Conservation (phyloP, 768 basidiomycete species). For the Kwoniella shandongensis region DNA sequence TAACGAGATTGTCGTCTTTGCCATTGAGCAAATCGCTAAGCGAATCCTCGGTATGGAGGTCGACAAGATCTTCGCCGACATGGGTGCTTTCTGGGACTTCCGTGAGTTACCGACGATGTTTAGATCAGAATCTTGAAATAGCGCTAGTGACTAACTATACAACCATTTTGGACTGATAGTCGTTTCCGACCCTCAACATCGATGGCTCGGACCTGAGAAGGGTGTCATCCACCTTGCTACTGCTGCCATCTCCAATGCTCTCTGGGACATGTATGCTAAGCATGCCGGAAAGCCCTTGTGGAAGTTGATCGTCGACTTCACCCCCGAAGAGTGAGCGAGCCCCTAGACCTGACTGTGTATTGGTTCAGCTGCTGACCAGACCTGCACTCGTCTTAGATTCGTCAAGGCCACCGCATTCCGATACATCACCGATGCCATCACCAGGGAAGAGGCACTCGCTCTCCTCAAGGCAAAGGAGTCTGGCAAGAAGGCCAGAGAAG, state of each 20-base stretch:
- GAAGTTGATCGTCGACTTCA: constrained; percentile 91
- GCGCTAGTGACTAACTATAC: too few species aligned
- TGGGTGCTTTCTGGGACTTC: constrained; percentile 88
- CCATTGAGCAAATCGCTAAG: constrained; percentile 74
- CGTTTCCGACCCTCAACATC: constrained; percentile 80
- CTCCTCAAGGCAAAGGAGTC: constrained; percentile 76
- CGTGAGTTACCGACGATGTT: constrained; percentile 42
- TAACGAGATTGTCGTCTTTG: constrained; percentile 87
- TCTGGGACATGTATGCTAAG: constrained; percentile 74
- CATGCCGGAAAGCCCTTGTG: constrained; percentile 79
- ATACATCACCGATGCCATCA: constrained; percentile 92
- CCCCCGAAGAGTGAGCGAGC: constrained; percentile 57
- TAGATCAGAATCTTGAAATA: too few species aligned
- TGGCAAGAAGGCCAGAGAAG: constrained; percentile 75
- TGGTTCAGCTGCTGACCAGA: too few species aligned
- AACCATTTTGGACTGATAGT: constrained; percentile 51
- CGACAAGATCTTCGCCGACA: constrained; percentile 78
- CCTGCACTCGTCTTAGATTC: constrained; percentile 61
- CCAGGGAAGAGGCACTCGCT: constrained; percentile 80
- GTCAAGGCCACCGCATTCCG: constrained; percentile 75
- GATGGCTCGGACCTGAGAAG: constrained; percentile 96
- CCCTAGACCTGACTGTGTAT: too few species aligned
- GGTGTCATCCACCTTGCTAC: constrained; percentile 90
- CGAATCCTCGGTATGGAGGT: constrained; percentile 79
- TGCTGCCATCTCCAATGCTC: constrained; percentile 83